Evolutionary conservation across 257 asterid species (phyloP).

Genomic region (Petunia secreta): DNA sequence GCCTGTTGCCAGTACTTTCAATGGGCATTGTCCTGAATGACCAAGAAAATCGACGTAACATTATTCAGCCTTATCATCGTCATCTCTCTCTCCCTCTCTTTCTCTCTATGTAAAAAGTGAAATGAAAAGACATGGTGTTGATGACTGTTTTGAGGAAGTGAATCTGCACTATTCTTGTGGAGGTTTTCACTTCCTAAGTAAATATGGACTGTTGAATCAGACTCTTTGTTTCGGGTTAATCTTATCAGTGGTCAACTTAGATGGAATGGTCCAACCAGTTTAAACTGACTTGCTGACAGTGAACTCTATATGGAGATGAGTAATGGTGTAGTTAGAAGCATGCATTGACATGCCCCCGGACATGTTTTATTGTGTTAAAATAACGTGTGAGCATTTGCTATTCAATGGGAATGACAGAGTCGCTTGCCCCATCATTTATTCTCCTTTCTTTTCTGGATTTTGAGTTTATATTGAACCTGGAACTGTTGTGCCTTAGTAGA

Average conservation of each 20-base stretch:
- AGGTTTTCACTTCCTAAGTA: conserved; percentile 23
- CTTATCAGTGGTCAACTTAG: neutral
- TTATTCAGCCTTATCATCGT: conserved; percentile 10
- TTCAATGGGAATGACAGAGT: conserved; percentile 28
- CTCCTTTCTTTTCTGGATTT: neutral
- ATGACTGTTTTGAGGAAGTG: conserved; percentile 22
- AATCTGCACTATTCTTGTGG: conserved; percentile 5
- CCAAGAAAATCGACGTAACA: neutral
- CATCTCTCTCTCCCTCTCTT: neutral
- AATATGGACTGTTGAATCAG: conserved; percentile 26
- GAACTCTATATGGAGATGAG: conserved; percentile 14
- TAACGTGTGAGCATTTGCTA: conserved; percentile 30
- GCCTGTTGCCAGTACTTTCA: conserved; percentile 84
- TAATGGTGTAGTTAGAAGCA: conserved; percentile 29
- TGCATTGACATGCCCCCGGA: conserved; percentile 24
- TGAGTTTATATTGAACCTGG: neutral
- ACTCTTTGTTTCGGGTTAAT: conserved; percentile 20
- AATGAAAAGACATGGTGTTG: neutral
- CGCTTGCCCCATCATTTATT: conserved; percentile 16
- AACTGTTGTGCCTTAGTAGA: neutral
- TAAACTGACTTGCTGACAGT: conserved; percentile 29
- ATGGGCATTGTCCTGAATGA: conserved; percentile 58
- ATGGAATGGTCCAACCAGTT: conserved; percentile 29
- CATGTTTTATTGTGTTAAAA: conserved; percentile 27
- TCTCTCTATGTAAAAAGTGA: conserved; percentile 28